A percentile compares a stretch with the other conserved stretches of the same genome.
Evolutionary conservation across 2,329 filamentous ascomycete genomes (phyloP).

Genomic region (Diaporthe velutina): DNA sequence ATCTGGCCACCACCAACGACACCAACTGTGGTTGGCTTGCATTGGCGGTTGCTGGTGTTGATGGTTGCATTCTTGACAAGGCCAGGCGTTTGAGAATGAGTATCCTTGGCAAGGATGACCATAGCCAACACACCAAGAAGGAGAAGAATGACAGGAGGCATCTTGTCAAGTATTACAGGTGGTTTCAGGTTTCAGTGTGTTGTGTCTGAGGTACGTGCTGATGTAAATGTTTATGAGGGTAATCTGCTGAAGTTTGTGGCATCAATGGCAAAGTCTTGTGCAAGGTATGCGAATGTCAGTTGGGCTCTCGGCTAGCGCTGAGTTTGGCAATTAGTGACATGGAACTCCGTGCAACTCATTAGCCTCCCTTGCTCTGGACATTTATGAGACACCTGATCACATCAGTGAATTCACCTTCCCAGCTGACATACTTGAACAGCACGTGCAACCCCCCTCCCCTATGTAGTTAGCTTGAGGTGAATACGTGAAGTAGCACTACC

Average conservation of each 20-base stretch:
- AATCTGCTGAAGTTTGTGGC: not conserved
- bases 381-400: not conserved
- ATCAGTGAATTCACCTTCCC: not conserved
- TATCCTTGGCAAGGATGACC: not conserved
- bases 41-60: not conserved
- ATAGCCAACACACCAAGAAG: not conserved
- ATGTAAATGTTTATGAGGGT: not conserved
- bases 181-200: not conserved
- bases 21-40: not conserved
- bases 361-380: not conserved
- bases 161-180: not conserved
- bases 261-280: not conserved
- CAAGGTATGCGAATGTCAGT: not conserved
- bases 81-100: not conserved
- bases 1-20: slow-evolving; percentile 4
- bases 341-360: not conserved
- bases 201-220: not conserved
- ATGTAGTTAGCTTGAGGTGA: too few species aligned
- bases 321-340: not conserved
- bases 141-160: slow-evolving; percentile 9
- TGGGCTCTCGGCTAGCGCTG: not conserved
- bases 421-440: not conserved
- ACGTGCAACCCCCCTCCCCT: too few species aligned
- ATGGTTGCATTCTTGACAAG: not conserved
- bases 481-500: too few species aligned